These are phyloP conservation scores for Metschnikowia picachoensis DNA, from an alignment of 805 yeast species.

Conservation along the genomic window DNA sequence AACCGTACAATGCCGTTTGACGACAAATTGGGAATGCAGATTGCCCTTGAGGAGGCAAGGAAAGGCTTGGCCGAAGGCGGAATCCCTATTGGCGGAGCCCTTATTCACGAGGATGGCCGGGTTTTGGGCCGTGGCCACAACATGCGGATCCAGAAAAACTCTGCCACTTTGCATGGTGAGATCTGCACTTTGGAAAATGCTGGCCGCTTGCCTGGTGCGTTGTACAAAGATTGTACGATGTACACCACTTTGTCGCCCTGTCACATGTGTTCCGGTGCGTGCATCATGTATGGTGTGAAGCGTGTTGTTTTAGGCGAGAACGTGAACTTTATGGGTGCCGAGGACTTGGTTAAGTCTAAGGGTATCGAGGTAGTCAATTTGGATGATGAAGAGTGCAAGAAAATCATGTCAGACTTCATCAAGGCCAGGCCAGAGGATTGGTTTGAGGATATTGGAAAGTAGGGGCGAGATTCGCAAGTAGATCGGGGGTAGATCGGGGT, in stretches of 20 bases:
- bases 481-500: background rate
- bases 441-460: slow-evolving; percentile 75
- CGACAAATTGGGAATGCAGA: slow-evolving; percentile 61
- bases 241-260: slow-evolving; percentile 94
- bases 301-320: slow-evolving; percentile 91
- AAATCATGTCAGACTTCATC: slow-evolving; percentile 75
- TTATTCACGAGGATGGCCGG: slow-evolving; percentile 70
- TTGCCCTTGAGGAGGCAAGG: slow-evolving; percentile 70
- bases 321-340: slow-evolving; percentile 78
- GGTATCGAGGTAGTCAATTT: slow-evolving; percentile 72
- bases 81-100: slow-evolving; percentile 80
- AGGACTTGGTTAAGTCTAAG: slow-evolving; percentile 58
- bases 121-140: slow-evolving; percentile 89
- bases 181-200: slow-evolving; percentile 86
- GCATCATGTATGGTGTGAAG: slow-evolving; percentile 80
- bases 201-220: slow-evolving; percentile 78
- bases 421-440: slow-evolving; percentile 72
- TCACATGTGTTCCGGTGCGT: slow-evolving; percentile 93
- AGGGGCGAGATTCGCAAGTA: background rate
- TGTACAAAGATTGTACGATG: slow-evolving; percentile 81
- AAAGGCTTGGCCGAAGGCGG: slow-evolving; percentile 79
- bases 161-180: slow-evolving; percentile 90
- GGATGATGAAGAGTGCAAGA: slow-evolving; percentile 58
- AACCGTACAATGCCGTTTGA: slow-evolving; percentile 46
- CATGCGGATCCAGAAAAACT: slow-evolving; percentile 77